Evolutionary conservation across 1,284 basidiomycete genomes (phyloP), one percentile per base, ranked within the genome.

Genomic region (Cryptococcus deneoformans): DNA sequence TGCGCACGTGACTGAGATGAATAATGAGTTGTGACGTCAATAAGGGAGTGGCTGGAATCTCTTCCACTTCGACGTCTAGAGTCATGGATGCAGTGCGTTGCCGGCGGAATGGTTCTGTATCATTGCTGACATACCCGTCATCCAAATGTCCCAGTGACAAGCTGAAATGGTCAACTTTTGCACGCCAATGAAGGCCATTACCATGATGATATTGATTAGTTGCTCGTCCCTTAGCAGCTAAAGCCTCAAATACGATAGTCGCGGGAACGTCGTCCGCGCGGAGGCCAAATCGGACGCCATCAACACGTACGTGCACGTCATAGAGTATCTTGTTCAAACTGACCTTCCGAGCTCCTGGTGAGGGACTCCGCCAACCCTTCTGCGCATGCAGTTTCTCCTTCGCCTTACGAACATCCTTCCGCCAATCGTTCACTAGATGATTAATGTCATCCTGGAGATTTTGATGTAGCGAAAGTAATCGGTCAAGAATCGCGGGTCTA

Each of bases 71-170:
- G 64, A 90, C 81, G 66, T 94, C 89, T 48, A 94, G 81, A 24
- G 85, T 83, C 61, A 95, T 87, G 70, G 91, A 92, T 1, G 90
- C 90, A 5, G 88, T 88, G 48, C 87, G 82, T 60, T 85, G 84
- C 48, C 82, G 83, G 56, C 85, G 79, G 61, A 85, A 83, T 59
- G 86, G 71, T 82, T 65, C 64, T 4, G 64, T 50, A 7, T 71
- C 54, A 52, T 61, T 53, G 16, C 59, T 52, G 6, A 66, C 52
- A 3, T 59, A 43, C 11, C 66, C 47, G 24, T 62, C 40, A 14
- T 59, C 62, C 5, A 69, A 55, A 68, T 70, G 70, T 16, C 70
- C 71, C 35, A 75, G 69, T 2, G 72, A 74, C 4, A 77, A 54
- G 9, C 68, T 68, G 42, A 77, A 68, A 51, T 72, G 71, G 46